Conservation (phyloP, 257 asterid species). For the Solanum rostratum region DNA sequence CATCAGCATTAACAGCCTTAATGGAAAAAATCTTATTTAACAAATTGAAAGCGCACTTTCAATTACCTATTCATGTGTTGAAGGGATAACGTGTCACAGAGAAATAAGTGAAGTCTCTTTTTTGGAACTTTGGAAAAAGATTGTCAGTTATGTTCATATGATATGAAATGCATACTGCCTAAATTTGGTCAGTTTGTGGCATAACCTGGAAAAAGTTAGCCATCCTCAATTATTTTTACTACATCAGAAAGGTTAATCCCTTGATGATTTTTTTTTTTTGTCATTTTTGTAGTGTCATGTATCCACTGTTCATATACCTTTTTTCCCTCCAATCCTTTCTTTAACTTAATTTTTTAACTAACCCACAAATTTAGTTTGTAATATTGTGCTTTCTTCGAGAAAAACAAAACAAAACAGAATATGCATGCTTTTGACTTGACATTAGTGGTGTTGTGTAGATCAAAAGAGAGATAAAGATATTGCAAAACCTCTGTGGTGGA, state of each 20-base stretch:
- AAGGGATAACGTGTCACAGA: not conserved
- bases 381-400: not conserved
- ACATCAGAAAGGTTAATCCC: not conserved
- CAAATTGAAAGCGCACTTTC: not conserved
- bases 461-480: slow-evolving; percentile 36
- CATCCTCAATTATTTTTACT: not conserved
- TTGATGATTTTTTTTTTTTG: not conserved
- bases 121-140: not conserved
- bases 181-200: not conserved
- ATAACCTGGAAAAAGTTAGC: not conserved
- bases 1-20: not conserved
- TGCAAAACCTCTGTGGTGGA: slow-evolving; percentile 39
- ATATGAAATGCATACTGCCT: not conserved
- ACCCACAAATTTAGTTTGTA: not conserved
- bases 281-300: not conserved
- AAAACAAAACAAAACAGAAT: not conserved
- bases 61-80: not conserved
- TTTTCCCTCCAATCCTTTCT: not conserved
- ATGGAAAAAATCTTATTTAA: not conserved
- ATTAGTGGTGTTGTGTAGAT: slow-evolving; percentile 11
- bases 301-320: not conserved
- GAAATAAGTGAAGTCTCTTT: not conserved
- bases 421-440: not conserved
- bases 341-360: not conserved
- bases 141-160: not conserved